These are phyloP conservation scores for Carex kokanica DNA, from an alignment of 176 grass and related monocot genomes.

Conservation along the genomic window DNA sequence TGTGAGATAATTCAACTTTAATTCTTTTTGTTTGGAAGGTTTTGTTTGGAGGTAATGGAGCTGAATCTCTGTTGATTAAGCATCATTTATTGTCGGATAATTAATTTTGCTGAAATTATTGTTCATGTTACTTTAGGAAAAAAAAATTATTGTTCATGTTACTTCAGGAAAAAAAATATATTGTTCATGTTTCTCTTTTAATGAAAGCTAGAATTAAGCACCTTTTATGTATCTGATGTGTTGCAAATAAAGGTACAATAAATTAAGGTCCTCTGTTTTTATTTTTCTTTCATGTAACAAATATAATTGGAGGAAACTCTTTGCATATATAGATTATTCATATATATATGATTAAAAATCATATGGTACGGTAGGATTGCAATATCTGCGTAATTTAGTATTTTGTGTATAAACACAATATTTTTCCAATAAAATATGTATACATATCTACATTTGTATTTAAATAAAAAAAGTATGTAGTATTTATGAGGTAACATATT, in stretches of 20 bases:
- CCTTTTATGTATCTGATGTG: neutral
- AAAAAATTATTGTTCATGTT: too few relatives aligned
- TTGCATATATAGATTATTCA: neutral
- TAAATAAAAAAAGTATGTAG: neutral
- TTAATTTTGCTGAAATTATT: neutral
- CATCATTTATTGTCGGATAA: constrained; percentile 6
- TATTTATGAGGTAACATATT: neutral
- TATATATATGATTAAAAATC: too few relatives aligned
- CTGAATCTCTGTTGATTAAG: constrained; percentile 1
- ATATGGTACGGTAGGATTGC: neutral
- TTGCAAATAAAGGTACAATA: neutral
- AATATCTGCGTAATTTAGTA: too few relatives aligned
- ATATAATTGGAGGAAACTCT: neutral
- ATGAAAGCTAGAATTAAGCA: neutral
- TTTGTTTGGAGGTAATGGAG: constrained; percentile 9
- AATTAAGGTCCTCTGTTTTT: neutral
- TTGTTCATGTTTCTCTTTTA: neutral
- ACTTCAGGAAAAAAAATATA: too few relatives aligned
- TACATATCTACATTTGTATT: neutral
- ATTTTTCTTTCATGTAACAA: neutral
- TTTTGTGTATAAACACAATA: too few relatives aligned
- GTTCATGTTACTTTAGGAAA: neutral
- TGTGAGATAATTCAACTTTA: neutral
- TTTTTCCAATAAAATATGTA: neutral
- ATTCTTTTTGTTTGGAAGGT: constrained; percentile 7